phyloP scores from a whole-genome alignment of 768 basidiomycete genomes.

The Terana coerulea region DNA sequence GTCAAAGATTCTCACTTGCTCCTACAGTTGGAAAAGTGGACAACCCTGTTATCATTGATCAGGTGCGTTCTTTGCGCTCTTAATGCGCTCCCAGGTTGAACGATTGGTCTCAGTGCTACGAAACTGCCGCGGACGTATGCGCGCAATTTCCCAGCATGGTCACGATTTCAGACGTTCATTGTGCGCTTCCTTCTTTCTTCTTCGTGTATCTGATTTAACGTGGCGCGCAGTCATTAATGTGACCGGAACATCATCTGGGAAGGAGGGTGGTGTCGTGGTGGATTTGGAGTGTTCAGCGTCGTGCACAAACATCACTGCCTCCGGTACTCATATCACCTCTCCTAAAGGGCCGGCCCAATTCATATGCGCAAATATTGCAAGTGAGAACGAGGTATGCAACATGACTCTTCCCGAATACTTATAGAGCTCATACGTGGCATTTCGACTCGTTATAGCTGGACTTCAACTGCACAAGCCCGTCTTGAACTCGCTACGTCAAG shows the following conservation, averaged over 20 bases:
- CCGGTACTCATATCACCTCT: slow-evolving; percentile 28
- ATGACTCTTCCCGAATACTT: no score
- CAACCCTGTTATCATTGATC: slow-evolving; percentile 38
- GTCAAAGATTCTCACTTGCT: no score
- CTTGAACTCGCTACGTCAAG: neutral
- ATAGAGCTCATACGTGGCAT: neutral
- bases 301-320: slow-evolving; percentile 36
- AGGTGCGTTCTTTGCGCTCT: slow-evolving; percentile 20
- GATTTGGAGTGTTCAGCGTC: slow-evolving; percentile 38
- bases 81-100: neutral
- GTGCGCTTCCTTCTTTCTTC: slow-evolving; percentile 20
- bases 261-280: slow-evolving; percentile 35
- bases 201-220: neutral
- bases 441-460: slow-evolving; percentile 13
- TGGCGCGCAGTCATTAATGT: slow-evolving; percentile 32
- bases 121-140: slow-evolving; percentile 31
- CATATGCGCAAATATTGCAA: slow-evolving; percentile 35
- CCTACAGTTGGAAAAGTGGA: no score
- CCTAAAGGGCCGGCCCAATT: slow-evolving; percentile 32
- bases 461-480: slow-evolving; percentile 22
- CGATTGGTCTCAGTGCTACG: slow-evolving; percentile 32
- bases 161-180: slow-evolving; percentile 40
- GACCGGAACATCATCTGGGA: slow-evolving; percentile 40
- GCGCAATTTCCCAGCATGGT: slow-evolving; percentile 34
- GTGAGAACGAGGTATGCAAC: slow-evolving; percentile 23